Evolutionary conservation across 2,329 filamentous ascomycete species (phyloP).

Genomic region (Eutypa lata): DNA sequence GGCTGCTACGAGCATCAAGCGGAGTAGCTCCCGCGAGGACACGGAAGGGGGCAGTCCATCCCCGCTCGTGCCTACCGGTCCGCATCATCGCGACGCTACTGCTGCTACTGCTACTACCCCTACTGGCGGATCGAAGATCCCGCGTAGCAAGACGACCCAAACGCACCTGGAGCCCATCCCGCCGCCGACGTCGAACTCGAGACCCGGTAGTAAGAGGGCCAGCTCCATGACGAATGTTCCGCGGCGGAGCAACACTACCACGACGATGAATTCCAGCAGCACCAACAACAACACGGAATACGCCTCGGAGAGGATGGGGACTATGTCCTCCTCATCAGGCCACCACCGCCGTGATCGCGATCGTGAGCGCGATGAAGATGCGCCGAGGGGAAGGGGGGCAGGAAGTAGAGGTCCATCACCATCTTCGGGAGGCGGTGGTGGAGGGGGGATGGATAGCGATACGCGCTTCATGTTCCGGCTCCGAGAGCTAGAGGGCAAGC

Average conservation of each 20-base stretch:
- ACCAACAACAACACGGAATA: too few species aligned
- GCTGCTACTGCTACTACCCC: neutral
- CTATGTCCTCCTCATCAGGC: neutral
- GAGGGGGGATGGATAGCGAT: conserved; percentile 41
- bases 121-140: conserved; percentile 18
- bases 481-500: conserved; percentile 79
- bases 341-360: neutral
- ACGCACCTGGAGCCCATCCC: conserved; percentile 26
- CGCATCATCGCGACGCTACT: conserved; percentile 24
- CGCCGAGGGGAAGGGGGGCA: conserved; percentile 7
- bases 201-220: neutral
- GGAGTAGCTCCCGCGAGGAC: conserved; percentile 33
- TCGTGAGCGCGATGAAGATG: too few species aligned
- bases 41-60: conserved; percentile 45
- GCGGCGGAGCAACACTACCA: conserved; percentile 12
- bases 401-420: conserved; percentile 4
- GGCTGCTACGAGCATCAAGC: conserved; percentile 39
- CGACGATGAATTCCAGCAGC: neutral
- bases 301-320: conserved; percentile 18
- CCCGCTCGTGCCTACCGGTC: conserved; percentile 53
- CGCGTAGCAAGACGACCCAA: conserved; percentile 37
- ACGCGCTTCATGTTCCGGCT: conserved; percentile 82
- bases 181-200: conserved; percentile 18
- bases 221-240: conserved; percentile 17
- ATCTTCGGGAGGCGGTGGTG: conserved; percentile 18